phyloP scores from a whole-genome alignment of 768 basidiomycete genomes.

The Hebeloma cylindrosporum region DNA sequence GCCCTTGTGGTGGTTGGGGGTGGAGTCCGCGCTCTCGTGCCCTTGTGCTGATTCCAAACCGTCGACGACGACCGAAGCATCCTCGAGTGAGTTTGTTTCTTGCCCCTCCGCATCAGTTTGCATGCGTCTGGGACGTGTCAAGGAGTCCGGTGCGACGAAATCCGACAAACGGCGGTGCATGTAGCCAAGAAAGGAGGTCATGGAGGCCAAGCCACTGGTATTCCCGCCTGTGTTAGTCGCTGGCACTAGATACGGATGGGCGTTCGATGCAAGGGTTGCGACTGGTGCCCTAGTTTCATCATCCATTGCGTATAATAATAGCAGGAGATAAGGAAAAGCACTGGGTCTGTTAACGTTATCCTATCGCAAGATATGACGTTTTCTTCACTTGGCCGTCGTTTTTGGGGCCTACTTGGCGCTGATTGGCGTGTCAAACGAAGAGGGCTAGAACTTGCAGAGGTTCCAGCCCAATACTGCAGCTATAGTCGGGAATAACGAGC shows the following conservation, averaged over 20 bases:
- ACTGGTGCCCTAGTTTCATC: not conserved
- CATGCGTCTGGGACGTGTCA: not conserved
- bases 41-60: not conserved
- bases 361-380: slow-evolving; percentile 1
- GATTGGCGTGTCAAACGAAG: too few relatives aligned
- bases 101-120: slow-evolving; percentile 2
- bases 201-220: slow-evolving; percentile 9
- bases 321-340: not conserved
- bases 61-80: not conserved
- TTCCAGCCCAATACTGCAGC: too few relatives aligned
- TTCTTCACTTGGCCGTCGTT: not conserved
- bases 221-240: too few relatives aligned
- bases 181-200: slow-evolving; percentile 24
- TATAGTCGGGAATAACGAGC: too few relatives aligned
- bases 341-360: slow-evolving; percentile 1
- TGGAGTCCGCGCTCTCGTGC: not conserved
- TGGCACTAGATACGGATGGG: too few relatives aligned
- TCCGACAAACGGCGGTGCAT: slow-evolving; percentile 32
- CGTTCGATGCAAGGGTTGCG: too few relatives aligned
- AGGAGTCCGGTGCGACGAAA: slow-evolving; percentile 19
- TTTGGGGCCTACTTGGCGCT: too few relatives aligned
- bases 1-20: slow-evolving; percentile 13
- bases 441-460: too few relatives aligned
- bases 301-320: slow-evolving; percentile 2
- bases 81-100: not conserved